Percentiles rank a stretch among this genome's conserved stretches.
phyloP scores from a whole-genome alignment of 2,329 filamentous ascomycete species.

The Lachnellula occidentalis region DNA sequence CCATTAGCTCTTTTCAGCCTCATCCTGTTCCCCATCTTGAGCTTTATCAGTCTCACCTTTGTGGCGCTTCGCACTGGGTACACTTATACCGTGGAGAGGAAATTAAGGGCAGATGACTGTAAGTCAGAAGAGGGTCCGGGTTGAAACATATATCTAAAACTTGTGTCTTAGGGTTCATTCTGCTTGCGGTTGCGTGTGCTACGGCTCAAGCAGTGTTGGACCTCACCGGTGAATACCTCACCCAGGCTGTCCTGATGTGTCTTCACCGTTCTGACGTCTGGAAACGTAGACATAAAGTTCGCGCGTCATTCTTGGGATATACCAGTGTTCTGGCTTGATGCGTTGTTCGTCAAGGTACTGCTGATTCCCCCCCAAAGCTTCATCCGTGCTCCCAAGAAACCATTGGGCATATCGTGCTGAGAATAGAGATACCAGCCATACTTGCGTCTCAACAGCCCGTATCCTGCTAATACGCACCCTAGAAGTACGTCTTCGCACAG shows the following conservation, averaged over 20 bases:
- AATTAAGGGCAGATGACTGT: constrained; percentile 5
- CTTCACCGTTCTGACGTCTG: too few species aligned
- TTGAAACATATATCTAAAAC: neutral
- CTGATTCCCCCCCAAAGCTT: too few species aligned
- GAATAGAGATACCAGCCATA: too few species aligned
- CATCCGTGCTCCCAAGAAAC: too few species aligned
- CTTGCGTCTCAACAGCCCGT: too few species aligned
- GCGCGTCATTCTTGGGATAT: constrained; percentile 7
- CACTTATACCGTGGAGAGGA: neutral
- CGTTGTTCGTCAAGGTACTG: constrained; percentile 1
- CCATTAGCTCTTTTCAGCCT: constrained; percentile 2
- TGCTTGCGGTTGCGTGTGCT: neutral
- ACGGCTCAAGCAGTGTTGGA: neutral
- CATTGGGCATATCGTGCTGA: too few species aligned
- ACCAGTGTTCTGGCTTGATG: constrained; percentile 1
- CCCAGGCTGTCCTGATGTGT: too few species aligned
- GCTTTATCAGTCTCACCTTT: constrained; percentile 1
- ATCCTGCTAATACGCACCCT: neutral
- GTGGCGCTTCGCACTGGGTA: neutral
- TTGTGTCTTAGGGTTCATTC: neutral
- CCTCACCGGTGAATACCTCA: neutral
- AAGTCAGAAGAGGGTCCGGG: neutral
- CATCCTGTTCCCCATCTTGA: constrained; percentile 1
- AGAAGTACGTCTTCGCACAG: constrained; percentile 4
- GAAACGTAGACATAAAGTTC: neutral